Conservation (phyloP, 495 filamentous ascomycete genomes). For the Neohortaea acidophila region DNA sequence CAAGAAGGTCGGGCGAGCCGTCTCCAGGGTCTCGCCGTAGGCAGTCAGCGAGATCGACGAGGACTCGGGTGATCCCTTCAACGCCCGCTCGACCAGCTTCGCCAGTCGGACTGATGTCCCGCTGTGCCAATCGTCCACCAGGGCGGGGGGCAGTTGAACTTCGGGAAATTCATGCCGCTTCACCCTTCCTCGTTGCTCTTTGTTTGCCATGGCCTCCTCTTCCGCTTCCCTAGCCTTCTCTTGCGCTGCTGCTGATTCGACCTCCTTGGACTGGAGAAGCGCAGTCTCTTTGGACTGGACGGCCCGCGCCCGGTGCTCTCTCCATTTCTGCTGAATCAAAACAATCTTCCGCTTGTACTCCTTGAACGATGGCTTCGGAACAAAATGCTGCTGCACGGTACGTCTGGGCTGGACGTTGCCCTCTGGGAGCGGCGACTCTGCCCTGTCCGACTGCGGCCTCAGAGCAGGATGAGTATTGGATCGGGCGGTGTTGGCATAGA, state of each 20-base stretch:
- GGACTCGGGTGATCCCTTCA: conserved; percentile 28
- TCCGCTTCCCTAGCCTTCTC: neutral
- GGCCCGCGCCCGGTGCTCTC: conserved; percentile 17
- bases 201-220: neutral
- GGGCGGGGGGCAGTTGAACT: conserved; percentile 22
- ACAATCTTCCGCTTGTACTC: conserved; percentile 23
- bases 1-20: conserved; percentile 31
- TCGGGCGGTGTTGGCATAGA: neutral
- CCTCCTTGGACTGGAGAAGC: neutral
- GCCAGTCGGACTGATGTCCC: conserved; percentile 26
- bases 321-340: conserved; percentile 23
- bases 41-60: conserved; percentile 30
- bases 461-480: neutral
- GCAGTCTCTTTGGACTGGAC: neutral
- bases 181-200: neutral
- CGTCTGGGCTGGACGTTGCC: neutral
- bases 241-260: neutral
- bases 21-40: conserved; percentile 28
- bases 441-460: neutral
- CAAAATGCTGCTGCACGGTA: neutral
- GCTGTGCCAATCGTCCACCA: conserved; percentile 27
- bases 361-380: conserved; percentile 10
- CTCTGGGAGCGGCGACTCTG: neutral
- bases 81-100: conserved; percentile 25
- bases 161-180: conserved; percentile 23